Evolutionary conservation across 2,329 filamentous ascomycete species (phyloP), one percentile per base, ranked within the genome.

Genomic region (Ilyonectria sp.): DNA sequence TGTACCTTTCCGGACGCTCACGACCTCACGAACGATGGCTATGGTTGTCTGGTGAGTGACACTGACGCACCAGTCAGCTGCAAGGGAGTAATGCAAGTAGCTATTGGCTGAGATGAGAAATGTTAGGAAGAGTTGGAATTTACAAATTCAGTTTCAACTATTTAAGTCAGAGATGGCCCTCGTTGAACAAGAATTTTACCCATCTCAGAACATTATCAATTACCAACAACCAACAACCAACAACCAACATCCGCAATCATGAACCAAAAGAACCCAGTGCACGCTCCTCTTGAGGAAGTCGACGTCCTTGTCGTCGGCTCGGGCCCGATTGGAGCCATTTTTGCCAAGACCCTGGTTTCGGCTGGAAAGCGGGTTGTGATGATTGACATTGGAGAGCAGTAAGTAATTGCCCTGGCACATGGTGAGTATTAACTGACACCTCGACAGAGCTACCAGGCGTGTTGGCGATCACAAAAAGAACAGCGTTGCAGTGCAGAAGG

Each of bases 271-370:
- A 31, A 26, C 26, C 5, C 6, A 26, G 6, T 43, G 17, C 4
- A 15, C 17, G n/a, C 40, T 40, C 11, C 26, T 26, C 26, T 23
- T 26, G 19, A 56, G 33, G 19, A 56, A 3, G 19, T 40, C n/a
- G 60, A 62, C 6, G 40, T 62, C 31, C 60, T 62, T n/a, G 56
- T 62, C 19, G 60, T 62, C 5, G 60, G 60, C 17, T 62, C 60
- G 13, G 60, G 60, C 29, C 60, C 60, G 2, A 37, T 62, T 26
- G 60, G 60, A 4, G 60, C 60, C 8, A n/a, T 55, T 29, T 62
- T 62, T 31, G 60, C 60, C 2, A 50, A 50, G n/a, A 37, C 37
- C 11, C 50, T 62, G 23, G 50, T 62, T 19, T 40, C 55, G 11
- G 11, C n/a, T 2, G 50, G 37, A 1, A 31, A 26, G 10, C 29